Evolutionary conservation across 495 filamentous ascomycete genomes (phyloP).

Genomic region (Trypethelium eluteriae): DNA sequence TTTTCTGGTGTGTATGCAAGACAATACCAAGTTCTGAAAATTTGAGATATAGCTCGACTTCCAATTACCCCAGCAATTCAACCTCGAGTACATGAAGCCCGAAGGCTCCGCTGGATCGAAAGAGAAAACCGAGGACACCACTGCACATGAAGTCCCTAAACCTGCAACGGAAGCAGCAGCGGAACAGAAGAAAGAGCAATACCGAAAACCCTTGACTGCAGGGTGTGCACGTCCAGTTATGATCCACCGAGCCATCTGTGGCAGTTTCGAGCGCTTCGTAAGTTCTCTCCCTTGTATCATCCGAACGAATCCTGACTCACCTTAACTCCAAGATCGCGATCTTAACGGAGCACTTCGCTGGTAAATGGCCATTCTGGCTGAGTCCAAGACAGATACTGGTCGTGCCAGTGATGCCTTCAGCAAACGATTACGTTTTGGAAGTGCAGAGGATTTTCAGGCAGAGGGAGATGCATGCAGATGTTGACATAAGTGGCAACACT

Average conservation of each 20-base stretch:
- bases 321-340: constrained; percentile 54
- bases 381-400: constrained; percentile 87
- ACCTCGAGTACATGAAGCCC: constrained; percentile 71
- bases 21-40: no score
- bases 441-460: constrained; percentile 55
- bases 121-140: constrained; percentile 32
- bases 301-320: no score
- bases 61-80: constrained; percentile 78
- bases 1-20: no score
- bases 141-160: neutral
- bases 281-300: no score
- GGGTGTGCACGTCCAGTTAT: constrained; percentile 90
- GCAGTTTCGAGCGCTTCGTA: constrained; percentile 81
- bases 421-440: constrained; percentile 80
- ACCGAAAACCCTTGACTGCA: constrained; percentile 45
- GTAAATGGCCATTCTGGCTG: constrained; percentile 98
- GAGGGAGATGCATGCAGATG: constrained; percentile 67
- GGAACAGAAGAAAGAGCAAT: constrained; percentile 26
- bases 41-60: constrained; percentile 58
- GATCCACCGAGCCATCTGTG: constrained; percentile 92
- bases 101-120: constrained; percentile 37
- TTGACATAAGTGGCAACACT: constrained; percentile 84
- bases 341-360: constrained; percentile 86
- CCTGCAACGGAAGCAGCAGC: constrained; percentile 20
- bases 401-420: constrained; percentile 79